Base-by-base conservation (phyloP, 805 yeast genomes). In the Sungouiella blattae region DNA sequence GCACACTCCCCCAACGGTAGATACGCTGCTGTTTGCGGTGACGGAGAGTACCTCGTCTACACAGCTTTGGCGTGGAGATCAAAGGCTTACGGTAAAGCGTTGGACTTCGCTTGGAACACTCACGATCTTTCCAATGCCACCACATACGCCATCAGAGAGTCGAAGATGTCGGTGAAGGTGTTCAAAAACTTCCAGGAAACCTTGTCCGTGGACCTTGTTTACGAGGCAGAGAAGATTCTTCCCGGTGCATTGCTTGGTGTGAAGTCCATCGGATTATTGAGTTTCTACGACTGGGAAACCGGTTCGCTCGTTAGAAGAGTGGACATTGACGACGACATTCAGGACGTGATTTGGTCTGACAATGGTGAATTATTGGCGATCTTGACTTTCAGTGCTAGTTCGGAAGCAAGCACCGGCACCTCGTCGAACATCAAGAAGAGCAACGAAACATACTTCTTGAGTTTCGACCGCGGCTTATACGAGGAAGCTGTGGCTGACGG, bases 61-160 rank as follows among this genome's bases (percentile, higher is more conserved):
- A 89, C 98, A 2, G 91, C 98, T 1, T 75, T 93, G 52, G 98
- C 98, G 1, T 93, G 98, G 98, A 80, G 98, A 69, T 88, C 91
- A 54, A 93, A 88, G 67, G 73, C 88, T 32, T 93, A 85, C 61
- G 98, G 98, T 44, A 74, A 77, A 38, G 96, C 95, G 14, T 65
- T 79, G 36, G 97, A 88, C 55, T 87, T 94, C 58, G 95, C 79
- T 28, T 93, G 99, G 99, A 88, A 94, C 42, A 80, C 83, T 35
- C 97, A 91, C 62, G 72, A 68, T 40, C 50, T 53, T 31, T 79
- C 95, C 2, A 86, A 84, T 55, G 60, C 64, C 17, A 57, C 67
- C 28, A 73, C 80, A 44, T 93, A 77, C 63, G 98, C 96, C 25
- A 75, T 87, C 31, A 77, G 89, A 46, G 91, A 84, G 56, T 69